Evolutionary conservation across 2,329 filamentous ascomycete genomes (phyloP).

Genomic region (Elsinoe australis): DNA sequence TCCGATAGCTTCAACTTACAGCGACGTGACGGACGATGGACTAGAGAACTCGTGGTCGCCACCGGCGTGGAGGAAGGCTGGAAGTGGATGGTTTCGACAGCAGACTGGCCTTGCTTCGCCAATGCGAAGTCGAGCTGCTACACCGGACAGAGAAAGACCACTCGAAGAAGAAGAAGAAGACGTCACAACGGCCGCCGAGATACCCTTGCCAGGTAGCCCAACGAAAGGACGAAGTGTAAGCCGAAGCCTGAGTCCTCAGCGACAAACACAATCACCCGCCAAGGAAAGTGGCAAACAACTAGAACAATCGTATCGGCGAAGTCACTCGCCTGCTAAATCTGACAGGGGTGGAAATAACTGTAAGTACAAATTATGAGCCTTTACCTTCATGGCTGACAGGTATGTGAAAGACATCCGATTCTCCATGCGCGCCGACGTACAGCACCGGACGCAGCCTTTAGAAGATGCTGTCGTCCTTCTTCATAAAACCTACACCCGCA

Average conservation of each 20-base stretch:
- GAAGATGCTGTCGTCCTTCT: constrained; percentile 62
- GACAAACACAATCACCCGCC: constrained; percentile 9
- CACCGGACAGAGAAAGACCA: constrained; percentile 54
- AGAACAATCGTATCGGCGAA: constrained; percentile 12
- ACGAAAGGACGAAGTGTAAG: constrained; percentile 31
- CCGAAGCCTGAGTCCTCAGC: constrained; percentile 23
- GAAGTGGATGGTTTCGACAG: constrained; percentile 51
- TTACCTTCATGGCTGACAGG: constrained; percentile 18
- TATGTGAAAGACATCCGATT: constrained; percentile 69
- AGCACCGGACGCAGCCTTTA: constrained; percentile 77
- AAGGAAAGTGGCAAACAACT: constrained; percentile 17
- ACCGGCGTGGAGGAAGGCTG: constrained; percentile 55
- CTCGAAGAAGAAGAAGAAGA: constrained; percentile 41
- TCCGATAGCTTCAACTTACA: constrained; percentile 38
- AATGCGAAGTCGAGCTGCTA: constrained; percentile 38
- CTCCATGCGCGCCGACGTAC: constrained; percentile 76
- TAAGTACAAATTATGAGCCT: constrained; percentile 23
- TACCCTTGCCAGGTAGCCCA: constrained; percentile 53
- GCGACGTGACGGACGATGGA: constrained; percentile 37
- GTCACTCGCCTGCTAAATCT: constrained; percentile 17
- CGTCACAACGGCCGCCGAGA: constrained; percentile 29
- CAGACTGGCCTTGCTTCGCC: constrained; percentile 26
- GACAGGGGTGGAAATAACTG: constrained; percentile 28
- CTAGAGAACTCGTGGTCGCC: constrained; percentile 55
- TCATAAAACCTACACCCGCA: constrained; percentile 49